phyloP scores from a whole-genome alignment of 2,329 filamentous ascomycete species.

The Celoporthe dispersa region DNA sequence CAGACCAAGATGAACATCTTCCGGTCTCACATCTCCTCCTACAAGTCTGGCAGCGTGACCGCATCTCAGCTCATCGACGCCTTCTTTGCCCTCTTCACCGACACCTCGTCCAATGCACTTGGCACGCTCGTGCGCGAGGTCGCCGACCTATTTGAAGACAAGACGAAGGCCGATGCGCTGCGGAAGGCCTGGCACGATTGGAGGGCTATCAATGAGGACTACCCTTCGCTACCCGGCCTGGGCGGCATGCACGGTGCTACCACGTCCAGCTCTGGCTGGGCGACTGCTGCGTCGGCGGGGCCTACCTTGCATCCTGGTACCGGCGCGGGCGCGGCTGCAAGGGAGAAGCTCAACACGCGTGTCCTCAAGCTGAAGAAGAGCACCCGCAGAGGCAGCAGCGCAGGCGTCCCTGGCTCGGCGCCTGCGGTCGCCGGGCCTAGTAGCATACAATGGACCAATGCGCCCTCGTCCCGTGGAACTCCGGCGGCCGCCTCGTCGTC shows the following conservation, averaged over 20 bases:
- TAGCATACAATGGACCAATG: conserved; percentile 24
- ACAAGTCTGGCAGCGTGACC: conserved; percentile 69
- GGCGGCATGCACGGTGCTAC: conserved; percentile 68
- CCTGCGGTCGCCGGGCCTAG: conserved; percentile 23
- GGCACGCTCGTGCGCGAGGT: conserved; percentile 91
- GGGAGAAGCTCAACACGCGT: conserved; percentile 55
- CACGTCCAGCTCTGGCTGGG: conserved; percentile 63
- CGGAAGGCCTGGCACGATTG: conserved; percentile 92
- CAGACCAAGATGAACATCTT: conserved; percentile 75
- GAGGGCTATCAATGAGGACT: conserved; percentile 95
- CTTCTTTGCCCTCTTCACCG: conserved; percentile 82
- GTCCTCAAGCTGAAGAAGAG: conserved; percentile 65
- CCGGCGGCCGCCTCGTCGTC: conserved; percentile 36
- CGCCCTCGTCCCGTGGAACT: conserved; percentile 24
- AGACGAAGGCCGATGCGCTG: conserved; percentile 71
- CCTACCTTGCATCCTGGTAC: conserved; percentile 57
- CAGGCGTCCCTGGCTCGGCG: conserved; percentile 37
- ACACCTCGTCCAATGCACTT: conserved; percentile 77
- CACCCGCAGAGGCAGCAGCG: conserved; percentile 49
- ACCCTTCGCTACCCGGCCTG: conserved; percentile 81
- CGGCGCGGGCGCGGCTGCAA: conserved; percentile 43
- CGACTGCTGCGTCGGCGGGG: conserved; percentile 61
- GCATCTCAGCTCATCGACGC: conserved; percentile 81
- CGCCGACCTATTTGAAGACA: conserved; percentile 89
- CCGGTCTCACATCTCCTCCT: conserved; percentile 78